These are phyloP conservation scores for Suillus hirtellus DNA, from an alignment of 768 basidiomycete species.

Conservation along the genomic window DNA sequence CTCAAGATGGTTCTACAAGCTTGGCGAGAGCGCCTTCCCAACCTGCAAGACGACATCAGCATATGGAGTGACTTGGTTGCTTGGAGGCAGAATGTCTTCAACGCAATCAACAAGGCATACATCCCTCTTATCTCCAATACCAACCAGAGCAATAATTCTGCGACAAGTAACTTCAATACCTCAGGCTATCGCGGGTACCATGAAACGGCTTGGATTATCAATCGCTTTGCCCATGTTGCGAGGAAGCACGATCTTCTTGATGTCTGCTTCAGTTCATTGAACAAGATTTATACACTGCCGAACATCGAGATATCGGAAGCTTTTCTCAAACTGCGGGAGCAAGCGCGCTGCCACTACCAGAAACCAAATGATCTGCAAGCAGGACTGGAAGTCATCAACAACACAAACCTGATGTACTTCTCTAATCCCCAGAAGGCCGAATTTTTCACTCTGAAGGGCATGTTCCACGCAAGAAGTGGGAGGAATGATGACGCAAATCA, in stretches of 20 bases:
- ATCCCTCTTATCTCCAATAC: conserved; percentile 79
- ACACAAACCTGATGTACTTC: conserved; percentile 99
- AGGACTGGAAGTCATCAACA: conserved; percentile 98
- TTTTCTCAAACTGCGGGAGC: conserved; percentile 97
- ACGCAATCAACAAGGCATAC: conserved; percentile 94
- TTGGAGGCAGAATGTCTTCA: conserved; percentile 98
- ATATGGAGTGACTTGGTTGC: conserved; percentile 99
- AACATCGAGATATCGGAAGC: conserved; percentile 99
- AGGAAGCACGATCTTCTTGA: conserved; percentile 95
- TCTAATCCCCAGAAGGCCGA: conserved; percentile 93
- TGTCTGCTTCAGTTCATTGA: conserved; percentile 91
- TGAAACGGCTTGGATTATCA: conserved; percentile 99
- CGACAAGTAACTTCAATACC: conserved; percentile 66
- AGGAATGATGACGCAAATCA: conserved; percentile 87
- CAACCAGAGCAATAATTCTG: conserved; percentile 50
- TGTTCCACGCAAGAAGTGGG: conserved; percentile 91
- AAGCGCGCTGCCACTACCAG: conserved; percentile 97
- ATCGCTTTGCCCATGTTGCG: conserved; percentile 97
- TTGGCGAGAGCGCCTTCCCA: conserved; percentile 96
- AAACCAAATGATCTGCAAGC: conserved; percentile 91
- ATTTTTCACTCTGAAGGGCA: conserved; percentile 97
- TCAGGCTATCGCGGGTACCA: conserved; percentile 96
- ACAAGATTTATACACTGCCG: conserved; percentile 97
- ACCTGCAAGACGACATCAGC: conserved; percentile 94
- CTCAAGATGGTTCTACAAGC: conserved; percentile 95